Evolutionary conservation across 2,329 filamentous ascomycete species (phyloP).

Genomic region (Corinectria fuckeliana): DNA sequence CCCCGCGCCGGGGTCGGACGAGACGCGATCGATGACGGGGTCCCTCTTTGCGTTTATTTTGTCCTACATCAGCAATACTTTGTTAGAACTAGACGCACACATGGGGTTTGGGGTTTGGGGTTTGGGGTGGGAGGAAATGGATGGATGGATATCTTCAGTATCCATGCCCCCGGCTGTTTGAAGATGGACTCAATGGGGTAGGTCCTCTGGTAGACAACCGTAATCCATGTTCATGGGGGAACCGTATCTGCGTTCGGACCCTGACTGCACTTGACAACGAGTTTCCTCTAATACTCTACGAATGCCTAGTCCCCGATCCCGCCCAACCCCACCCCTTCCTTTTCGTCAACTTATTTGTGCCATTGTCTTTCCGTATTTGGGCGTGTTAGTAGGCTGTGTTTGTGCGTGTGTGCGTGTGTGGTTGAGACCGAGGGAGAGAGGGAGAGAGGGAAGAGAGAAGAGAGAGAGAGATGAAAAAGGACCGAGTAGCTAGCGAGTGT

Average conservation of each 20-base stretch:
- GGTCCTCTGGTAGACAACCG: background rate
- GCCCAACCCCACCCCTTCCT: background rate
- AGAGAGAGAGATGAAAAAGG: background rate
- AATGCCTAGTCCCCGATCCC: background rate
- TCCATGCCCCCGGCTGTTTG: background rate
- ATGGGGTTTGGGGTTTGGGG: no score
- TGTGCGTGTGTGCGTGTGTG: background rate
- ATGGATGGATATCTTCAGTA: background rate
- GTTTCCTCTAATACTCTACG: background rate
- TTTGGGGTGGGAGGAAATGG: no score
- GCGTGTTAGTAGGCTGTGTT: background rate
- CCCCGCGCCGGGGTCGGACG: constrained; percentile 26
- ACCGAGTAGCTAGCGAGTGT: background rate
- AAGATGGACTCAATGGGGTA: background rate
- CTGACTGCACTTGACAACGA: background rate
- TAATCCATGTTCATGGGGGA: background rate
- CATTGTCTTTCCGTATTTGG: background rate
- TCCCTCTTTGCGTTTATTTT: background rate
- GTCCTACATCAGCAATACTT: constrained; percentile 1
- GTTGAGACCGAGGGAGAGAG: background rate
- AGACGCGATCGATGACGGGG: constrained; percentile 22
- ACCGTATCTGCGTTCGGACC: background rate
- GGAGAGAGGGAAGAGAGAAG: background rate
- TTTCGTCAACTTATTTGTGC: background rate
- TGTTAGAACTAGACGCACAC: background rate